These are phyloP conservation scores for Handroanthus guayacan DNA, from an alignment of 257 asterid genomes.

Conservation along the genomic window DNA sequence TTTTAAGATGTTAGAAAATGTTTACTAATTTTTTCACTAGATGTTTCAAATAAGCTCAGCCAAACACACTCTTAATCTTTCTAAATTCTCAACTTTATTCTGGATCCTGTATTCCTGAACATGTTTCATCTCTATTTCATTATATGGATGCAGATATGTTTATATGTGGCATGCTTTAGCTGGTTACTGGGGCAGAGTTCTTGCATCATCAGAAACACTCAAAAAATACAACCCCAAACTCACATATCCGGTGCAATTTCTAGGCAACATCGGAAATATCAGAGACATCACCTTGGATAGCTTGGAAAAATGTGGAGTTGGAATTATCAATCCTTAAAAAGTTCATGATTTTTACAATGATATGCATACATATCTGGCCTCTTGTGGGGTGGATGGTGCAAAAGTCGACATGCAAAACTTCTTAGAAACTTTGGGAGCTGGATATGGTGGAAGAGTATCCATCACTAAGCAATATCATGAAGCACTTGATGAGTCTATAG, in stretches of 20 bases:
- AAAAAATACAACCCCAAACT: constrained; percentile 68
- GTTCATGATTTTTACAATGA: constrained; percentile 65
- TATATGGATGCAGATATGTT: constrained; percentile 51
- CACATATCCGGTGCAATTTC: constrained; percentile 62
- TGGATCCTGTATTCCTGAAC: no score
- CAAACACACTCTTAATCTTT: no score
- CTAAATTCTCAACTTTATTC: no score
- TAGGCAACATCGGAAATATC: constrained; percentile 59
- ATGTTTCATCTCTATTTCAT: no score
- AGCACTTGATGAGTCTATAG: constrained; percentile 69
- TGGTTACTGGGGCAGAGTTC: constrained; percentile 86
- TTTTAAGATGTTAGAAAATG: no score
- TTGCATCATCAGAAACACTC: constrained; percentile 45
- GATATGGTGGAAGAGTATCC: constrained; percentile 75
- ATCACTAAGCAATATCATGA: constrained; percentile 62
- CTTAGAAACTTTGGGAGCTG: constrained; percentile 60
- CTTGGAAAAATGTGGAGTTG: constrained; percentile 73
- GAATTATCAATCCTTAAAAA: constrained; percentile 58
- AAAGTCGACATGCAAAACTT: constrained; percentile 80
- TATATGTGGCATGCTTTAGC: constrained; percentile 83
- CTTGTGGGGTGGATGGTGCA: constrained; percentile 72
- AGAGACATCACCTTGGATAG: constrained; percentile 64
- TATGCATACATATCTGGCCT: constrained; percentile 69
- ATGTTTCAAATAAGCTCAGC: no score
- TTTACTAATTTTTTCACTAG: no score